Percentiles rank a stretch among this genome's conserved stretches.
phyloP scores from a whole-genome alignment of 768 basidiomycete genomes.

The Collybia sp. region DNA sequence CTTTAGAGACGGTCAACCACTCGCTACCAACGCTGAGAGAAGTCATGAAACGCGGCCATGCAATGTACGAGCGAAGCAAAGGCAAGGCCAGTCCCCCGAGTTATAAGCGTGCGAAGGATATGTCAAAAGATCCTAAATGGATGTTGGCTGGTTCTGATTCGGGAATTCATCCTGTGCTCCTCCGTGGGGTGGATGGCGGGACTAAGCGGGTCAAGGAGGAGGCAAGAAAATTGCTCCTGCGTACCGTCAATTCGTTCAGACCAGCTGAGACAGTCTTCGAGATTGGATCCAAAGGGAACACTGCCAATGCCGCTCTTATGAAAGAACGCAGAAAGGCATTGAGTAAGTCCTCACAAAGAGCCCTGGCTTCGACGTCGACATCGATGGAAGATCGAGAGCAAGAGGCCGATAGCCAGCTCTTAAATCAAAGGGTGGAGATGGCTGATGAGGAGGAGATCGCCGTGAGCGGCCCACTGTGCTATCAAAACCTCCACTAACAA shows the following conservation, averaged over 20 bases:
- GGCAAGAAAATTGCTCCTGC: constrained; percentile 61
- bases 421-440: constrained; percentile 48
- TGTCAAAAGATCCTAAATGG: constrained; percentile 72
- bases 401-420: constrained; percentile 26
- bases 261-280: constrained; percentile 93
- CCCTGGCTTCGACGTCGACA: constrained; percentile 26
- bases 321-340: constrained; percentile 80
- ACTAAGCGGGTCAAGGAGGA: constrained; percentile 41
- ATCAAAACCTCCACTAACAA: constrained; percentile 3
- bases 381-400: constrained; percentile 25
- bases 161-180: constrained; percentile 67
- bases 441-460: constrained; percentile 76
- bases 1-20: constrained; percentile 60
- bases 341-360: constrained; percentile 54
- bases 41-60: constrained; percentile 86
- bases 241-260: constrained; percentile 74
- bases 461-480: constrained; percentile 36
- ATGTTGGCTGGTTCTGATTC: constrained; percentile 60
- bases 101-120: constrained; percentile 86
- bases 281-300: constrained; percentile 68
- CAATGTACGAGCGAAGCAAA: constrained; percentile 92
- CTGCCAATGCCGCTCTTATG: constrained; percentile 72
- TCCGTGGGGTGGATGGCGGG: constrained; percentile 31
- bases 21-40: constrained; percentile 62
- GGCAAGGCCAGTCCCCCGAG: constrained; percentile 84